phyloP scores from a whole-genome alignment of 2,329 filamentous ascomycete species.

The Albophoma yamanashiensis region DNA sequence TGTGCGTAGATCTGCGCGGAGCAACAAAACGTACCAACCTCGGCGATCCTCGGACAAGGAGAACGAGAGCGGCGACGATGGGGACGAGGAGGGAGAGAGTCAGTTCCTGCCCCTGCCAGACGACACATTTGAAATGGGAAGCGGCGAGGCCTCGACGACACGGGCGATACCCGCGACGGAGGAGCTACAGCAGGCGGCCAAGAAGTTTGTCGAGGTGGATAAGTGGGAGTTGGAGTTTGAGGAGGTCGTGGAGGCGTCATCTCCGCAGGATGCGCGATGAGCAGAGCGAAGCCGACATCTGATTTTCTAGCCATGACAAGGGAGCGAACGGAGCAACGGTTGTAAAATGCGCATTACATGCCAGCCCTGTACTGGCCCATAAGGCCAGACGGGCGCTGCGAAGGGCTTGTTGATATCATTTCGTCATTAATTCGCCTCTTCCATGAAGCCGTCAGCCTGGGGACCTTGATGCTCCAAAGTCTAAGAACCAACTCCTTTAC shows the following conservation, averaged over 20 bases:
- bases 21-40: constrained; percentile 38
- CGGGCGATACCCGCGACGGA: constrained; percentile 27
- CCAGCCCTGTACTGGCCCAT: neutral
- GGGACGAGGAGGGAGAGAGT: constrained; percentile 25
- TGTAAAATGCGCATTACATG: neutral
- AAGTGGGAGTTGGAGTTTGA: constrained; percentile 59
- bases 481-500: neutral
- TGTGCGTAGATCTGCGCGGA: constrained; percentile 12
- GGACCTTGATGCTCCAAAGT: neutral
- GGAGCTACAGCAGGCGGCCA: constrained; percentile 47
- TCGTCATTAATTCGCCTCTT: neutral
- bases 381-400: neutral
- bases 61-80: constrained; percentile 31
- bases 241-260: constrained; percentile 46
- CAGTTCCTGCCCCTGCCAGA: constrained; percentile 33
- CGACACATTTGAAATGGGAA: constrained; percentile 27
- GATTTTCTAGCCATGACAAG: neutral
- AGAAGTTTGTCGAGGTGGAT: constrained; percentile 60
- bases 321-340: constrained; percentile 1
- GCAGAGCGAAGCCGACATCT: neutral
- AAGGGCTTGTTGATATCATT: neutral
- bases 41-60: constrained; percentile 45
- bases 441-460: neutral
- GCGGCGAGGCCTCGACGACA: constrained; percentile 20
- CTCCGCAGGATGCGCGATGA: constrained; percentile 39